phyloP scores from a whole-genome alignment of 805 yeast species.

The Wickerhamomyces kurtzmanii region DNA sequence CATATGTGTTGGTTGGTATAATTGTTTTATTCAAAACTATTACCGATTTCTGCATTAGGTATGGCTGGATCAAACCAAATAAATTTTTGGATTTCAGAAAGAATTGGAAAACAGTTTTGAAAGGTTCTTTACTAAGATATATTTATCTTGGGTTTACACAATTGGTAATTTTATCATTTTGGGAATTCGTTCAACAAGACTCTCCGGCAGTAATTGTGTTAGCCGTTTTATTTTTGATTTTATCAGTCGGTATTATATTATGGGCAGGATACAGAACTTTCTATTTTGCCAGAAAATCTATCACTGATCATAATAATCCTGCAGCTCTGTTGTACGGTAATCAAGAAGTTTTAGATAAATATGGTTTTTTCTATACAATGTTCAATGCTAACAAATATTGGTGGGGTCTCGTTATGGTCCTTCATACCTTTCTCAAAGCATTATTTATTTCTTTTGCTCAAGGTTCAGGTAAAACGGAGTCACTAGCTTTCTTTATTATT shows the following conservation, averaged over 20 bases:
- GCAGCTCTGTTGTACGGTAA: conserved; percentile 86
- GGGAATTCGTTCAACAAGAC: conserved; percentile 79
- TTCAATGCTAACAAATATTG: conserved; percentile 73
- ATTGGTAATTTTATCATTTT: conserved; percentile 64
- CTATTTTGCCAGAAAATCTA: conserved; percentile 53
- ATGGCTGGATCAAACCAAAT: conserved; percentile 38
- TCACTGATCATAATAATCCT: conserved; percentile 58
- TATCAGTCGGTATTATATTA: conserved; percentile 48
- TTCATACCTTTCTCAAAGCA: conserved; percentile 56
- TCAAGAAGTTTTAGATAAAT: conserved; percentile 57
- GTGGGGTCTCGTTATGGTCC: conserved; percentile 64
- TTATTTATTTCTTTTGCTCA: conserved; percentile 74
- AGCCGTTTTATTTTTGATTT: conserved; percentile 60
- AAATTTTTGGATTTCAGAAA: conserved; percentile 39
- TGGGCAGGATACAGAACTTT: conserved; percentile 62
- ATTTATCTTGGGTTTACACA: conserved; percentile 82
- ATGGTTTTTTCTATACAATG: conserved; percentile 87
- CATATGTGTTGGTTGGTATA: conserved; percentile 57
- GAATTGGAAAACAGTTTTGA: conserved; percentile 51
- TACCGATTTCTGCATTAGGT: conserved; percentile 34
- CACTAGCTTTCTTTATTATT: conserved; percentile 62
- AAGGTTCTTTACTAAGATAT: conserved; percentile 74
- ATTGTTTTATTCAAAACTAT: conserved; percentile 45
- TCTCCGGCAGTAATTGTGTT: conserved; percentile 84
- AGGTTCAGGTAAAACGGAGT: conserved; percentile 72